These are phyloP conservation scores for Sarcocystis neurona DNA, from an alignment of 169 alveolate species.

Conservation along the genomic window DNA sequence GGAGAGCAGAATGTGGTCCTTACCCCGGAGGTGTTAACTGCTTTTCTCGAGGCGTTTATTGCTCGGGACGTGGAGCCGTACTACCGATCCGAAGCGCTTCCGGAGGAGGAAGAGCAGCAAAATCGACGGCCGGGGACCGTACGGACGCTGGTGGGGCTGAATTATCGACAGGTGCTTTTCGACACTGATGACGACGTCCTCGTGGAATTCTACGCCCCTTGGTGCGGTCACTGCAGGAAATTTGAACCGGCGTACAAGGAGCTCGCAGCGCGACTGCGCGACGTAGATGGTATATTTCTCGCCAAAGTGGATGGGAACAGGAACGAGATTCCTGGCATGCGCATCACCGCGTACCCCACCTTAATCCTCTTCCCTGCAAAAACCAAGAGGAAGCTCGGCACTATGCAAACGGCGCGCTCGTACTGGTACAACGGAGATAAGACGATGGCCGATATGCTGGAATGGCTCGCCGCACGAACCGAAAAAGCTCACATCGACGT, in stretches of 20 bases:
- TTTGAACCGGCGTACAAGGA: slow-evolving; percentile 65
- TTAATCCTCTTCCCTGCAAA: slow-evolving; percentile 44
- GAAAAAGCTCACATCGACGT: slow-evolving; percentile 8
- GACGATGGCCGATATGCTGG: slow-evolving; percentile 55
- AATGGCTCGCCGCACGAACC: slow-evolving; percentile 47
- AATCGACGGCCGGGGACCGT: slow-evolving; percentile 33
- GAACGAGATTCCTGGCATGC: slow-evolving; percentile 55
- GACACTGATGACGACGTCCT: slow-evolving; percentile 43
- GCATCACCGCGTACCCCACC: slow-evolving; percentile 55
- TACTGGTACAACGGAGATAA: slow-evolving; percentile 45
- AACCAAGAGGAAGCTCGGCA: slow-evolving; percentile 1
- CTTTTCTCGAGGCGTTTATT: not conserved
- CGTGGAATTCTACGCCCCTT: slow-evolving; percentile 63
- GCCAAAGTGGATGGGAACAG: slow-evolving; percentile 61
- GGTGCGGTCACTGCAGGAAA: slow-evolving; percentile 66
- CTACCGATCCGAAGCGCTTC: slow-evolving; percentile 58
- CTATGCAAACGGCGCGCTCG: slow-evolving; percentile 29
- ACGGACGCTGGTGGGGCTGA: slow-evolving; percentile 51
- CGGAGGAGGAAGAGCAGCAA: not conserved
- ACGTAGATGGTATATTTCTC: slow-evolving; percentile 42
- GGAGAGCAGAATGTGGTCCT: not conserved
- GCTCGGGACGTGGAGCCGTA: slow-evolving; percentile 25
- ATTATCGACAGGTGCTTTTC: slow-evolving; percentile 17
- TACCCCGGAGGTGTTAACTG: not conserved
- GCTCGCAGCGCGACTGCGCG: slow-evolving; percentile 52